Conservation (phyloP, 139 green algal genomes). For the Chlorella sp. region DNA sequence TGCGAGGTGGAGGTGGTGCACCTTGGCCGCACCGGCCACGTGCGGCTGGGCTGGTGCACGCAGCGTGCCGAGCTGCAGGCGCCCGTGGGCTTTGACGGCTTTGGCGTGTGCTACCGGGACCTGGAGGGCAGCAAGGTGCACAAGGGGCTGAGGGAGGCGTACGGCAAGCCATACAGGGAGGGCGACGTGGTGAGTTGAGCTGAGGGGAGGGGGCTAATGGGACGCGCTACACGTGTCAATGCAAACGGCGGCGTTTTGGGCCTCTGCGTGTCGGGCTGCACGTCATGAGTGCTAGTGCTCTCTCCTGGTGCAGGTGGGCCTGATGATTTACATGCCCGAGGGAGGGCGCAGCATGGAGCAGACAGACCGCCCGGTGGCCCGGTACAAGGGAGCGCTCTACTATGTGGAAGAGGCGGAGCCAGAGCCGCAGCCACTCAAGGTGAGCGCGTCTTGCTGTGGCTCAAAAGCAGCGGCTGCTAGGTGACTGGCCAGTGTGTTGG, state of each 20-base stretch:
- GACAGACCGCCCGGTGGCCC: constrained; percentile 44
- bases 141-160: constrained; percentile 24
- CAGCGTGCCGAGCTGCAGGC: constrained; percentile 68
- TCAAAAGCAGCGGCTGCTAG: no score
- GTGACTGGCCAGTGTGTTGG: no score
- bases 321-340: constrained; percentile 62
- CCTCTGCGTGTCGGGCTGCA: no score
- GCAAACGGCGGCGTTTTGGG: no score
- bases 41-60: constrained; percentile 70
- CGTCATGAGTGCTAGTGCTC: no score
- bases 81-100: constrained; percentile 73
- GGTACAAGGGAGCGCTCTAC: constrained; percentile 43
- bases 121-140: constrained; percentile 68
- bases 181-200: constrained; percentile 27
- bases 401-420: constrained; percentile 41
- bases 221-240: no score
- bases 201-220: no score
- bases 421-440: constrained; percentile 24
- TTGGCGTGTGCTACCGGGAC: constrained; percentile 70
- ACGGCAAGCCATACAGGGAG: constrained; percentile 42
- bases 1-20: constrained; percentile 62
- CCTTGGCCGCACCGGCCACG: constrained; percentile 59
- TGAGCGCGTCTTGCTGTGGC: background rate
- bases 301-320: constrained; percentile 43
- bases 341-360: constrained; percentile 35